These are phyloP conservation scores for Volvox reticuliferus DNA, from an alignment of 139 green algal species.

Conservation along the genomic window DNA sequence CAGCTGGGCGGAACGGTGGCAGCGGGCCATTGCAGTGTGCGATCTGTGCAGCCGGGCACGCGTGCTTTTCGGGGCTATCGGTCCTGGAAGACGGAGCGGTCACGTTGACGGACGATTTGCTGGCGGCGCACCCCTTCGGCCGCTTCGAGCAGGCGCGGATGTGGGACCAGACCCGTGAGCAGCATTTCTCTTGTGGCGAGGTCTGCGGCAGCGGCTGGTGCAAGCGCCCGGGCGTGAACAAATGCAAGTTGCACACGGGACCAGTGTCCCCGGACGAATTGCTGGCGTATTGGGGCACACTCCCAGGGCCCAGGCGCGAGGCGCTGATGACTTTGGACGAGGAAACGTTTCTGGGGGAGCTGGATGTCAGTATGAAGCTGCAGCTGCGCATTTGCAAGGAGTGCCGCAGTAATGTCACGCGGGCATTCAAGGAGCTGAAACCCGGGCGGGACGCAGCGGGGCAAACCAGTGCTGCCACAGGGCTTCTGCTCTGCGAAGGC, in stretches of 20 bases:
- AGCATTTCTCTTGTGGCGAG: conserved; percentile 36
- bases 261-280: conserved; percentile 40
- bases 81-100: conserved; percentile 33
- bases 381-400: conserved; percentile 51
- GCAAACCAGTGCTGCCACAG: neutral
- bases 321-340: conserved; percentile 45
- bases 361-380: conserved; percentile 51
- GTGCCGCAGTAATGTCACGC: conserved; percentile 46
- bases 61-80: conserved; percentile 27
- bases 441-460: conserved; percentile 24
- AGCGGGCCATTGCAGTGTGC: neutral
- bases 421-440: conserved; percentile 53
- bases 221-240: conserved; percentile 46
- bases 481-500: conserved; percentile 56
- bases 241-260: conserved; percentile 50
- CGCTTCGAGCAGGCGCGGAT: conserved; percentile 43
- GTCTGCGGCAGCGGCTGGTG: conserved; percentile 49
- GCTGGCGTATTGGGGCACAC: conserved; percentile 40
- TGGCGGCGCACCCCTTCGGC: conserved; percentile 12
- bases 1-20: conserved; percentile 10
- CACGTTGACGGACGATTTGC: conserved; percentile 38
- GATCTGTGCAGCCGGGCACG: conserved; percentile 22
- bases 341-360: conserved; percentile 44
- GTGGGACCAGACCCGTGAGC: conserved; percentile 34
- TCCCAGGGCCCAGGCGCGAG: conserved; percentile 23